Conservation (phyloP, 1,284 basidiomycete species). For the Tylopilus sp. region DNA sequence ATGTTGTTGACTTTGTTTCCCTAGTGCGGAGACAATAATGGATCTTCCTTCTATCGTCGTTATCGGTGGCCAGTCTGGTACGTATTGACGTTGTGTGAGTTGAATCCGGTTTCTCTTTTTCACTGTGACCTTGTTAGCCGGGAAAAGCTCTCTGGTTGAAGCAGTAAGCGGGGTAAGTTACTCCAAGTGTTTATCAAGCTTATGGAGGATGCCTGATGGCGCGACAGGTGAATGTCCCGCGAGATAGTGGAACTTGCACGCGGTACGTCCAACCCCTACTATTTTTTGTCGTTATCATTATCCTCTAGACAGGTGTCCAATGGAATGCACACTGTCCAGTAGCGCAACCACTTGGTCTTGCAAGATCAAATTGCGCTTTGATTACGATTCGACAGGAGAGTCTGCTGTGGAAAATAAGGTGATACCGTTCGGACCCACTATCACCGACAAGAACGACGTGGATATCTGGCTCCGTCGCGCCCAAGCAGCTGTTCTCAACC, state of each 20-base stretch:
- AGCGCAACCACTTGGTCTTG: slow-evolving; percentile 56
- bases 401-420: slow-evolving; percentile 24
- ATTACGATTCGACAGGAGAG: slow-evolving; percentile 45
- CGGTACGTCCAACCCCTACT: slow-evolving; percentile 44
- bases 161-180: slow-evolving; percentile 59
- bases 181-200: background rate
- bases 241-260: slow-evolving; percentile 66
- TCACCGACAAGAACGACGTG: slow-evolving; percentile 52
- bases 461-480: slow-evolving; percentile 64
- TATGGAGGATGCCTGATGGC: background rate
- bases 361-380: slow-evolving; percentile 54
- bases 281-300: slow-evolving; percentile 2
- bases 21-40: slow-evolving; percentile 52
- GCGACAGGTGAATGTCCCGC: slow-evolving; percentile 61
- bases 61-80: slow-evolving; percentile 67
- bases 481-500: slow-evolving; percentile 64
- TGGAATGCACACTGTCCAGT: slow-evolving; percentile 60
- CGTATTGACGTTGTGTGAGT: slow-evolving; percentile 23
- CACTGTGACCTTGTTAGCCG: slow-evolving; percentile 47
- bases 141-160: slow-evolving; percentile 66
- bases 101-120: background rate
- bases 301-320: slow-evolving; percentile 55
- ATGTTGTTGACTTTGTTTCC: slow-evolving; percentile 2
- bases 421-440: slow-evolving; percentile 47
- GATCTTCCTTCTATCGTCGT: slow-evolving; percentile 61